phyloP scores from a whole-genome alignment of 2,329 filamentous ascomycete genomes.

The Stenocarpella maydis region DNA sequence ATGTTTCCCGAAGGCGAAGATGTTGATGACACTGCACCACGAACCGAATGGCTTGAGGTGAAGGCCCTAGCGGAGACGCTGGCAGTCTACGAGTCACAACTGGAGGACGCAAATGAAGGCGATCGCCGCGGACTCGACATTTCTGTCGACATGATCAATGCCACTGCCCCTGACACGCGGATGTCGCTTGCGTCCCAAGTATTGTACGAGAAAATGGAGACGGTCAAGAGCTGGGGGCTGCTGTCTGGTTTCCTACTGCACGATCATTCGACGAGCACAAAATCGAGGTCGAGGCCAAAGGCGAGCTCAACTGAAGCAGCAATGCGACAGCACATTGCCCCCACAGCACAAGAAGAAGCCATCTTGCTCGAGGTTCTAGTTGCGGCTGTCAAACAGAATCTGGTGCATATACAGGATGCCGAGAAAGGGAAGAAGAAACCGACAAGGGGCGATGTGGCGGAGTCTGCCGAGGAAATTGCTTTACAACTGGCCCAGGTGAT shows the following conservation, averaged over 20 bases:
- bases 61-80: constrained; percentile 90
- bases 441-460: constrained; percentile 69
- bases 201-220: constrained; percentile 81
- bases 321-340: constrained; percentile 76
- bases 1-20: constrained; percentile 74
- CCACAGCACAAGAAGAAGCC: constrained; percentile 79
- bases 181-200: constrained; percentile 87
- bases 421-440: constrained; percentile 64
- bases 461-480: constrained; percentile 80
- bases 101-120: constrained; percentile 63
- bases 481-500: constrained; percentile 80
- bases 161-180: constrained; percentile 76
- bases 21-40: constrained; percentile 79
- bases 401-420: constrained; percentile 72
- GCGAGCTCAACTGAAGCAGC: constrained; percentile 58
- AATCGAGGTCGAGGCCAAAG: constrained; percentile 49
- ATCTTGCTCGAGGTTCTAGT: constrained; percentile 89
- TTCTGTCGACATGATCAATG: constrained; percentile 65
- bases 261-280: constrained; percentile 79
- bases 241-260: constrained; percentile 90
- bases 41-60: constrained; percentile 86
- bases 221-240: constrained; percentile 86
- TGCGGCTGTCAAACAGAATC: constrained; percentile 77
- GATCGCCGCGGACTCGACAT: constrained; percentile 57
- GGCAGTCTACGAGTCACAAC: constrained; percentile 78